Evolutionary conservation across 2,329 filamentous ascomycete species (phyloP), one percentile per base, ranked within the genome.

Genomic region (Reticulascus tulasneorum): DNA sequence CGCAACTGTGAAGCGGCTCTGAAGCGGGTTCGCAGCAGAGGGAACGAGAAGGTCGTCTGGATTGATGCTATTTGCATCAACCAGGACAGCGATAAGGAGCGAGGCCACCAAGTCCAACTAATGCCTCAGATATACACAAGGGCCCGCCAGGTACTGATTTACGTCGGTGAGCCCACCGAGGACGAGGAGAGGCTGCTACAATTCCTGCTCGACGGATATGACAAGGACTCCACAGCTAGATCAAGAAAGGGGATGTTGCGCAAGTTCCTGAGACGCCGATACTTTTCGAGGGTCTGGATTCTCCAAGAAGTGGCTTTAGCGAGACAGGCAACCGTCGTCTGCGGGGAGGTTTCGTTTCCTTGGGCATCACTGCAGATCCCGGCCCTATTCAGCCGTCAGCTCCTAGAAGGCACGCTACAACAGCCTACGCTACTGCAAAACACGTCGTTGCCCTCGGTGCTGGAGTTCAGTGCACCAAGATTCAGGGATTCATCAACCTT

Each of bases 271-370:
- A 0, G 9, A 6, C 26, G 31, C 8, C 30, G 22, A 12, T 39
- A 39, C 20, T 42, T 34, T 13, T 35, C 26, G 10, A 23, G 39
- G 2, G n/a, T 23, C 3, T 42, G 39, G 31, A 50, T 54, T 10
- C 47, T 56, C 9, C 53, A 56, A 19, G 53, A 58, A 31, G 46
- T 57, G 25, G 43, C 42, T 1, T 37, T 43, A 15, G 54, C 55
- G 3, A 25, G 32, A 8, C 8, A 18, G 13, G 31, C 37, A 6
- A 16, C 33, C 26, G 19, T 39, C 20, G 4, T 30, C n/a, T 29
- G 18, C 5, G 29, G 13, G 9, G 26, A 10, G 3, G n/a, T 15
- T 12, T 26, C 10, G 10, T 11, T 6, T n/a, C 22, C 38, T 7
- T 19, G 28, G 23, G 21, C 37, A 1, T 33, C 33, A 7, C 25